These are phyloP conservation scores for Tinospora cordifolia DNA, from an alignment of 164 flowering plant genomes.

Conservation along the genomic window DNA sequence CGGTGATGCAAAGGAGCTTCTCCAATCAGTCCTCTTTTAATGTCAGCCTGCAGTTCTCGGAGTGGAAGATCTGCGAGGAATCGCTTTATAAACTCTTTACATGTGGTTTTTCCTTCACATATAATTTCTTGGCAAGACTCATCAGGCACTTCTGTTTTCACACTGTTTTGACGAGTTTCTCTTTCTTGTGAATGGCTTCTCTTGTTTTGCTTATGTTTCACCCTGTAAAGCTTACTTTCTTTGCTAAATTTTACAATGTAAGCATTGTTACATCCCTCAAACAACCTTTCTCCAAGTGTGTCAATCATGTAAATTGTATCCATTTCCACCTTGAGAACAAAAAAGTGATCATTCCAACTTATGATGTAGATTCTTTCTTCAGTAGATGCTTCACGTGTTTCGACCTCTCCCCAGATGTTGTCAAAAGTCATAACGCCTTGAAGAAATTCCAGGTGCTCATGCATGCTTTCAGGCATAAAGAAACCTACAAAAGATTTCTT, in stretches of 20 bases:
- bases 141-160: not conserved
- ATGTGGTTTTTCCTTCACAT: conserved; percentile 74
- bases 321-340: conserved; percentile 75
- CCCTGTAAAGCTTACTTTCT: conserved; percentile 39
- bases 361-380: conserved; percentile 58
- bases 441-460: conserved; percentile 72
- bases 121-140: conserved; percentile 30
- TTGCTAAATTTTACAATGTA: conserved; percentile 74
- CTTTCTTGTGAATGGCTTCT: not conserved
- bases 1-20: conserved; percentile 74
- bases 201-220: conserved; percentile 25
- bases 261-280: conserved; percentile 88
- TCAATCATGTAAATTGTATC: conserved; percentile 90
- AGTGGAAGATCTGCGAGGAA: conserved; percentile 93
- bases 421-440: conserved; percentile 95
- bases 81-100: conserved; percentile 87
- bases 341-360: conserved; percentile 97
- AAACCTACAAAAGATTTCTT: conserved; percentile 82
- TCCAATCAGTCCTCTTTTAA: conserved; percentile 64
- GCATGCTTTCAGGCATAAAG: conserved; percentile 80
- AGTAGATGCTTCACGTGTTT: conserved; percentile 25
- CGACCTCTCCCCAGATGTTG: conserved; percentile 83
- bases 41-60: conserved; percentile 78
- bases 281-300: conserved; percentile 89
- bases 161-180: not conserved